A percentile compares a stretch with the other conserved stretches of the same genome.
Conservation (phyloP, 371 early-diverging fungal species). For the Lichtheimia ornata region DNA sequence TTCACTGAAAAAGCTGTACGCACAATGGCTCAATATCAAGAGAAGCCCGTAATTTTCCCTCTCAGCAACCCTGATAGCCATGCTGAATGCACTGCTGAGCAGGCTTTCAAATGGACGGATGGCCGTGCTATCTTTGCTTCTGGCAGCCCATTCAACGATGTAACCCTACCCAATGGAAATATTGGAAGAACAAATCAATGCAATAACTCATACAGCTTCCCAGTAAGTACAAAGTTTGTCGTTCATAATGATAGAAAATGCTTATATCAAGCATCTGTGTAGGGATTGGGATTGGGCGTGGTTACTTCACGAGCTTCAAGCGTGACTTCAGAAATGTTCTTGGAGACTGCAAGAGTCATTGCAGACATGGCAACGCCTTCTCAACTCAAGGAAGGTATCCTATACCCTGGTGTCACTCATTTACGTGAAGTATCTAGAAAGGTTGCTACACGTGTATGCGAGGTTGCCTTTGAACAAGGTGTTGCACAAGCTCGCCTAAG, state of each 20-base stretch:
- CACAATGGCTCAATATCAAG: constrained; percentile 59
- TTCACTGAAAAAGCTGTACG: constrained; percentile 61
- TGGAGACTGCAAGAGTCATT: constrained; percentile 61
- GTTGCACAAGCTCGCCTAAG: constrained; percentile 47
- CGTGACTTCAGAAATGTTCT: constrained; percentile 63
- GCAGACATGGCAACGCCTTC: constrained; percentile 60
- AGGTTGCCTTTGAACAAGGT: constrained; percentile 60
- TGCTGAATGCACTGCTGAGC: constrained; percentile 67
- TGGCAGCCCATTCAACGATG: constrained; percentile 61
- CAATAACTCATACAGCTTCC: constrained; percentile 67
- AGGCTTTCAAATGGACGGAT: constrained; percentile 65
- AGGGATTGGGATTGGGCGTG: constrained; percentile 63
- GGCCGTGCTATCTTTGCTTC: constrained; percentile 67
- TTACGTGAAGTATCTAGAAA: constrained; percentile 54
- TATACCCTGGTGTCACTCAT: constrained; percentile 59
- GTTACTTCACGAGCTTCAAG: constrained; percentile 55
- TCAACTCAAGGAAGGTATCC: constrained; percentile 59
- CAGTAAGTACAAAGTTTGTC: constrained; percentile 22
- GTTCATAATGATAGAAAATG: not conserved
- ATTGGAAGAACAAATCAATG: constrained; percentile 61
- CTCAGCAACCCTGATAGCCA: constrained; percentile 66
- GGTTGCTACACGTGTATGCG: constrained; percentile 64
- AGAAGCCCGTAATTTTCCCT: constrained; percentile 65
- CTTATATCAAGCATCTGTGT: not conserved
- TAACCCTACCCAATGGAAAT: constrained; percentile 43